Base-by-base conservation (phyloP, 148 eudicot genomes). In the Oxyria digyna region DNA sequence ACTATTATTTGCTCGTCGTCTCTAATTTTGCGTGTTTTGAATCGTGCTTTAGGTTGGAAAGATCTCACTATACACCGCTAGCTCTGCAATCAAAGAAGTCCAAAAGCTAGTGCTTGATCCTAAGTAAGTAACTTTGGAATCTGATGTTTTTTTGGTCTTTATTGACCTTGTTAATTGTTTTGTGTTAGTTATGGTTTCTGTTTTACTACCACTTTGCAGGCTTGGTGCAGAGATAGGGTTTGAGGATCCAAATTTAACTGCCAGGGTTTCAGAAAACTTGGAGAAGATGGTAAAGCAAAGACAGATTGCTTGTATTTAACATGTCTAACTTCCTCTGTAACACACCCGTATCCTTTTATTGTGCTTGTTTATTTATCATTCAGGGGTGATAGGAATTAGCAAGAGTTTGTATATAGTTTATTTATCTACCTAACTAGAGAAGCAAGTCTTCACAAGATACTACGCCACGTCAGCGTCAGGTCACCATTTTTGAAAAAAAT, bases 61-160 rank as follows among this genome's bases (percentile, higher is more conserved):
- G 76, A 84, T 90, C 66, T 94, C 97, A 41, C 80, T 94, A 12
- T 94, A 94, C 69, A 92, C 98, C 38, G 98, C 98, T 72, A 94
- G 98, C 74, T 88, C 96, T 38, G 95, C 98, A 63, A 94, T 94
- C 41, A 94, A 86, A 80, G 98, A 90, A 74, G 97, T 94, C 68
- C 96, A 85, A 73, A 90, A 90, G 78, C 75, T 94, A 77, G 98
- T 90, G 69, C 82, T 94, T 68, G 98, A 94, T 77, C 87, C 89
- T 68, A 94, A 90, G 98, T 94, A 88, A 85, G 96, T 67, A 76
- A 65, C 68, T n/a, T 37, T 26, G 38, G 7, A 71, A 21, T 52
- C 15, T 52, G 12, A 5, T 52, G 3, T 70, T 8, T 18, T 8
- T 17, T 37, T 46, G 26, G 45, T 23, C 14, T 11, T 38, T 5